Base-by-base conservation (phyloP, 805 yeast species). In the Pichia ethanolica region DNA sequence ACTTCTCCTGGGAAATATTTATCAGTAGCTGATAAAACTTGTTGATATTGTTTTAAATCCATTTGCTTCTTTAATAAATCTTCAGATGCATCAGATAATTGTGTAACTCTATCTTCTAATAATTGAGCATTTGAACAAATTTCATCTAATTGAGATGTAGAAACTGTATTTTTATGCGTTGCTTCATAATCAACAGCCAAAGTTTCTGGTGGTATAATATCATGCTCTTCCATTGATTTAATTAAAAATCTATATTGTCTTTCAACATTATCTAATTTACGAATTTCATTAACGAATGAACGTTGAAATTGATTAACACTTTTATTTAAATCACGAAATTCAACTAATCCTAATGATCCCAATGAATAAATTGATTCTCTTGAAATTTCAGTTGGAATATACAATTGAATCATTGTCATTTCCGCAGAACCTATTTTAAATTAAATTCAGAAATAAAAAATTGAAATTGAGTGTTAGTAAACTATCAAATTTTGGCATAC, bases 391-490 rank as follows among this genome's bases (percentile, higher is more conserved):
- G 88, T 82, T 14, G 98, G 95, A 52, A 93, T 82, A 67, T 88
- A 91, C 60, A 93, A 72, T 71, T 93, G 97, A 49, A 91, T 82
- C 63, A 90, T 77, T 45, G 96, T 80, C 98, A 93, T 95, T 62
- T 86, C 95, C 86, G 98, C 99, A 53, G 99, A 91, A 76, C 97
- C 54, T 51, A 26, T 39, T 44, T 7, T 14, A 26, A 30, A 35
- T 26, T 28, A 13, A 28, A 44, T 27, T 34, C 12, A 35, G n/a
- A 32, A 7, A 7, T 20, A 20, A 20, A 20, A 20, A 20, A 20
- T 20, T 20, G 20, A 20, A 20, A 20, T 20, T 35, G 26, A 27
- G 33, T 30, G 46, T 43, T 42, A 42, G 44, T 39, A 46, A 20
- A 20, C 20, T 20, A 20, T 20, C 20, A 20, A 20, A 20, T 20